Conservation (phyloP, 2,329 filamentous ascomycete genomes). For the Neopestalotiopsis sp. region DNA sequence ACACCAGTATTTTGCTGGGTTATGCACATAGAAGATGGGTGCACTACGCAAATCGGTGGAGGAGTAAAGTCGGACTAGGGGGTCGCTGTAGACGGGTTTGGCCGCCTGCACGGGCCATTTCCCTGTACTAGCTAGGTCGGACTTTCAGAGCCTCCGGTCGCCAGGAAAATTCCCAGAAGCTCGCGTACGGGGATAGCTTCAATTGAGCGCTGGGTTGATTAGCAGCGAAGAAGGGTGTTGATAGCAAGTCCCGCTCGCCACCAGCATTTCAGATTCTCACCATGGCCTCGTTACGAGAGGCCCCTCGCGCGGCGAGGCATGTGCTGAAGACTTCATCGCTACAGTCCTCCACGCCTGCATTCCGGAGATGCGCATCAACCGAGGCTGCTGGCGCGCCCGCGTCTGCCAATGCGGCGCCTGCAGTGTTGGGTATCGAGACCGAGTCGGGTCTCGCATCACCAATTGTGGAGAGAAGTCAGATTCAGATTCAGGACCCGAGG, state of each 20-base stretch:
- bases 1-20: too few relatives aligned
- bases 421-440: constrained; percentile 54
- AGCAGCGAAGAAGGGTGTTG: not conserved
- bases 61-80: too few relatives aligned
- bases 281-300: constrained; percentile 30
- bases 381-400: constrained; percentile 39
- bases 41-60: too few relatives aligned
- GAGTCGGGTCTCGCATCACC: constrained; percentile 54
- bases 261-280: not conserved
- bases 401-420: constrained; percentile 26
- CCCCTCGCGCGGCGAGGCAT: constrained; percentile 32
- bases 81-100: too few relatives aligned
- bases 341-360: constrained; percentile 25
- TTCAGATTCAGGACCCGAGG: constrained; percentile 54
- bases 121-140: not conserved
- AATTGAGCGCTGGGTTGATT: not conserved
- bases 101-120: constrained; percentile 8
- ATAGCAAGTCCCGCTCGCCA: not conserved
- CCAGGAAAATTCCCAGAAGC: constrained; percentile 12
- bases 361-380: constrained; percentile 53
- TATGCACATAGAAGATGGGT: too few relatives aligned
- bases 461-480: constrained; percentile 38
- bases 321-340: constrained; percentile 28
- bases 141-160: constrained; percentile 15
- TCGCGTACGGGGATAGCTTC: constrained; percentile 16